Conservation (phyloP, 2,329 filamentous ascomycete genomes). For the Aspergillus caelatus region DNA sequence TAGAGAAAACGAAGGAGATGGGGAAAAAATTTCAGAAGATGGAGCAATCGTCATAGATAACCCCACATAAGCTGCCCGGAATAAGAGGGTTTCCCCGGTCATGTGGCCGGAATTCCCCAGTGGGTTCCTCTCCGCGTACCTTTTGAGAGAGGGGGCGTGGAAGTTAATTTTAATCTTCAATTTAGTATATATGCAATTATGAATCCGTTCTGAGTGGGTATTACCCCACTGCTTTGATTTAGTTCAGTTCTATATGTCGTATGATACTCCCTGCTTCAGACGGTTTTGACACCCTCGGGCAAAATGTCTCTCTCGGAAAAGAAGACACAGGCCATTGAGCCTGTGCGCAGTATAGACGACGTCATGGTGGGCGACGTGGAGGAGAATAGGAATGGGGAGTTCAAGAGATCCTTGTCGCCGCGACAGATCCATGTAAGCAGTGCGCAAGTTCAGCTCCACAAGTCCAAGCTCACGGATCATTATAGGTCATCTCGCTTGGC, state of each 20-base stretch:
- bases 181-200: not conserved
- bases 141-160: not conserved
- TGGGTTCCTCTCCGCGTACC: not conserved
- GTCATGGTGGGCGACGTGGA: too few relatives aligned
- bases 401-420: too few relatives aligned
- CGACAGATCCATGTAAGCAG: too few relatives aligned
- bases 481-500: too few relatives aligned
- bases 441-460: too few relatives aligned
- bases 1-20: not conserved
- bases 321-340: too few relatives aligned
- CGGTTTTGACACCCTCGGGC: too few relatives aligned
- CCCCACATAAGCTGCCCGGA: not conserved
- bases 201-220: not conserved
- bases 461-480: too few relatives aligned
- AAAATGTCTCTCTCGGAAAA: too few relatives aligned
- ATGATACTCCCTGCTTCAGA: not conserved
- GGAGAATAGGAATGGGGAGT: too few relatives aligned
- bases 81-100: not conserved
- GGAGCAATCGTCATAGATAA: not conserved
- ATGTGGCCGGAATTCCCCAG: not conserved
- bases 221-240: not conserved
- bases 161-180: not conserved
- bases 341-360: too few relatives aligned
- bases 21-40: not conserved
- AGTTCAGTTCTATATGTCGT: not conserved